Evolutionary conservation across 1,284 basidiomycete genomes (phyloP).

Genomic region (Phellopilus nigrolimitatus): DNA sequence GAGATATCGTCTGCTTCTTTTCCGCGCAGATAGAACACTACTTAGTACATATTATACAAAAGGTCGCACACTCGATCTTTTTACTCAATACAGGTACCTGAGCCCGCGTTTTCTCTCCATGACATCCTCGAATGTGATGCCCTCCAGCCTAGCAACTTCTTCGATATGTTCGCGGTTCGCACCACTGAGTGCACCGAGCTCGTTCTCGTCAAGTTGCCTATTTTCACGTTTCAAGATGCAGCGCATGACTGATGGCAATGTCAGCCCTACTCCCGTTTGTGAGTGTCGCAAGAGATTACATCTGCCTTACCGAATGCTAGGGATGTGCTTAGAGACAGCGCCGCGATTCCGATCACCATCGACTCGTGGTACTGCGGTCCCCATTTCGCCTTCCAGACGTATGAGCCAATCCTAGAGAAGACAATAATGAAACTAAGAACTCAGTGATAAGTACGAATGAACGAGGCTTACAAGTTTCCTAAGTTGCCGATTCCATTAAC

Average conservation of each 20-base stretch:
- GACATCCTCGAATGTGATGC: constrained; percentile 20
- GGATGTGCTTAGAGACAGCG: constrained; percentile 11
- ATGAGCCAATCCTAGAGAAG: constrained; percentile 21
- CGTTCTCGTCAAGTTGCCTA: constrained; percentile 23
- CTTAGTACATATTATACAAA: no score
- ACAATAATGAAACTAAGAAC: not conserved
- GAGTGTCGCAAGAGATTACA: no score
- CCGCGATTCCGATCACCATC: constrained; percentile 22
- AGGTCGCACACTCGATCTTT: no score
- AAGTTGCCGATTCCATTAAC: no score
- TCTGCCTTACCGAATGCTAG: constrained; percentile 22
- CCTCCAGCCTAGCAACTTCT: constrained; percentile 17
- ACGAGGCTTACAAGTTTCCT: constrained; percentile 32
- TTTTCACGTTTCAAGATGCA: constrained; percentile 20
- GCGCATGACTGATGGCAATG: constrained; percentile 22
- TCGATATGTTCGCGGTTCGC: constrained; percentile 14
- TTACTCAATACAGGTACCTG: constrained; percentile 21
- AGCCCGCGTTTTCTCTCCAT: constrained; percentile 19
- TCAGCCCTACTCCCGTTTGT: no score
- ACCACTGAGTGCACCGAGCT: constrained; percentile 12
- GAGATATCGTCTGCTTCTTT: no score
- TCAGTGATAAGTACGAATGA: constrained; percentile 16
- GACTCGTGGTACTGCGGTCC: constrained; percentile 23
- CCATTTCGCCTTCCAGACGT: constrained; percentile 25
- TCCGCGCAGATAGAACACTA: no score